These are phyloP conservation scores for Eucalyptus cloeziana DNA, from an alignment of 345 rosid genomes.

Conservation along the genomic window DNA sequence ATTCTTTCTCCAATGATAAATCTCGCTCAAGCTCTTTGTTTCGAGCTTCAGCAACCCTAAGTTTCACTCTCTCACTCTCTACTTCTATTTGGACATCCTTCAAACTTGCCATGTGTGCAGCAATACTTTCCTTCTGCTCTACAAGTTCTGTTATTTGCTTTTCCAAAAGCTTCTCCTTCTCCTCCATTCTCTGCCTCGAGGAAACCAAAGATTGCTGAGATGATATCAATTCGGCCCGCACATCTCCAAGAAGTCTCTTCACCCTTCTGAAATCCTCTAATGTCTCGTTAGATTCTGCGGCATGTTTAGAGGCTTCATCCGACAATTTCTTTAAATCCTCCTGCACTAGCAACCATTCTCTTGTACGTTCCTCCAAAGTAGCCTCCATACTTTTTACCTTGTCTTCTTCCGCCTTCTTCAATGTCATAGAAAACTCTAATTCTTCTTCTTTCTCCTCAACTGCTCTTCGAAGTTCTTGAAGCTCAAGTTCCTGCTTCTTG, in stretches of 20 bases:
- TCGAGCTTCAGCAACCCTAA: constrained; percentile 55
- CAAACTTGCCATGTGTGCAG: constrained; percentile 49
- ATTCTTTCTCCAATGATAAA: constrained; percentile 34
- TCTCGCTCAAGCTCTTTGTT: constrained; percentile 51
- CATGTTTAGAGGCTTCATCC: constrained; percentile 23
- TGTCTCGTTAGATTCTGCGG: constrained; percentile 37
- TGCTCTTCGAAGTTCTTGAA: constrained; percentile 35
- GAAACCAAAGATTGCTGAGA: constrained; percentile 58
- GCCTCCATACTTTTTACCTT: constrained; percentile 47
- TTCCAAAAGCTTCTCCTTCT: constrained; percentile 38
- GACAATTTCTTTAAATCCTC: constrained; percentile 49
- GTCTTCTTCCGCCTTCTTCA: constrained; percentile 44
- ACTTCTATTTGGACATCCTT: constrained; percentile 62
- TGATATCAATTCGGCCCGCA: constrained; percentile 59
- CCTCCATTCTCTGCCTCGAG: constrained; percentile 53
- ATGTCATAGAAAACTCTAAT: constrained; percentile 23
- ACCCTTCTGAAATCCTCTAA: constrained; percentile 55
- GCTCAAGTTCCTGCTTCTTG: constrained; percentile 49
- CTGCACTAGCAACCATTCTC: constrained; percentile 58
- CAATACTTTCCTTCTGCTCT: constrained; percentile 48
- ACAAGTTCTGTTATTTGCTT: constrained; percentile 44
- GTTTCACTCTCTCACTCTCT: constrained; percentile 56
- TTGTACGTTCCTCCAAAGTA: constrained; percentile 55
- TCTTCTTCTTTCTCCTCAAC: constrained; percentile 56
- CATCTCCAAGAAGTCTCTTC: constrained; percentile 55